Base-by-base conservation (phyloP, 1,139 yeast genomes). In the Saccharomyces hybrid region DNA sequence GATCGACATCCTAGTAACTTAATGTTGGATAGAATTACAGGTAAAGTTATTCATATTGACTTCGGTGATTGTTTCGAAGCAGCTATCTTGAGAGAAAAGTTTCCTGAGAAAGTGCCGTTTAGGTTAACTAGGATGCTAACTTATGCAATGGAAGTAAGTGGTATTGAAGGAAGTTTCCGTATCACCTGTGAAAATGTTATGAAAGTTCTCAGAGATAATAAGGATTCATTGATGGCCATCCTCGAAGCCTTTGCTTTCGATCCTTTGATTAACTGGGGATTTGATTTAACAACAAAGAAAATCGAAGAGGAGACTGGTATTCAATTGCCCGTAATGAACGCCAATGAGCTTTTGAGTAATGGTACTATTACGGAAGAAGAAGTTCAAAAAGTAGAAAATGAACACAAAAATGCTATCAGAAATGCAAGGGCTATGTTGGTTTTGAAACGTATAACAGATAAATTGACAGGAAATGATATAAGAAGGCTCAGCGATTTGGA, bases 51-150 rank as follows among this genome's bases (percentile, higher is more conserved):
- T 47, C 99, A 95, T 68, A 91, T 95, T 73, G 99, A 95, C 77
- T 95, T 93, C 72, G 99, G 99, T 62, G 99, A 95, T 70, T 95
- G 99, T 78, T 95, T 95, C 68, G 99, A 95, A 69, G 97, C 98
- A 1, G 99, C 99, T 0, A 90, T 93, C 54, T 74, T 95, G 59
- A 81, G 99, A 63, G 99, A 93, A 63, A 95, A 93, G 69, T 95
- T 87, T 70, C 99, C 99, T 0, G 99, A 95, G 69, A 91, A 91
- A 71, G 99, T 95, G 26, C 99, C 99, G 12, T 95, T 95, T 75
- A 80, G 99, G 70, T 78, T 95, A 58, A 95, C 99, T 0, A 79
- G 99, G 71, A 95, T 95, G 99, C 78, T 95, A 61, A 90, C 95
- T 34, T 91, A 90, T 71, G 99, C 99, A 0, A 93, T 95, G 98